These are phyloP conservation scores for Saitozyma sp. DNA, from an alignment of 768 basidiomycete species.

Conservation along the genomic window DNA sequence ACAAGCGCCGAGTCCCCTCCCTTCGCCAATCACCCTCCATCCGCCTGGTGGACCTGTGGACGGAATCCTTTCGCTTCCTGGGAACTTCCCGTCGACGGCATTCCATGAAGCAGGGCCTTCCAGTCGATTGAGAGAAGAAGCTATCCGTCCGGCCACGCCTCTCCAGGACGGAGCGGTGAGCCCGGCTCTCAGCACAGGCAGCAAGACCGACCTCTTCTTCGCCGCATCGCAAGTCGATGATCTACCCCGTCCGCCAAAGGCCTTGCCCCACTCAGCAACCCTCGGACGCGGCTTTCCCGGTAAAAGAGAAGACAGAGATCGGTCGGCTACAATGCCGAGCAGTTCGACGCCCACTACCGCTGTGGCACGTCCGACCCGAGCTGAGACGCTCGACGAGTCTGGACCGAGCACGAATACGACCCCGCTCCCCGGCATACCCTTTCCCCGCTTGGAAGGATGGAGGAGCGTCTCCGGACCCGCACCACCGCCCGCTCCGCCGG, in stretches of 20 bases:
- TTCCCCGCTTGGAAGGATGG: too few species aligned
- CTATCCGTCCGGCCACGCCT: neutral
- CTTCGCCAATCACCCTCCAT: conserved; percentile 9
- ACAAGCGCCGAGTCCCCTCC: conserved; percentile 9
- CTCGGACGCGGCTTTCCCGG: conserved; percentile 1
- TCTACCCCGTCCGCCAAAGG: conserved; percentile 45
- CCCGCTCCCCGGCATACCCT: too few species aligned
- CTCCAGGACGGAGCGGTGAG: conserved; percentile 20
- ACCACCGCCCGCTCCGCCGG: too few species aligned
- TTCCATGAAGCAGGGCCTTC: neutral
- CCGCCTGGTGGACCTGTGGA: neutral
- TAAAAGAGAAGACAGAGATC: conserved; percentile 7
- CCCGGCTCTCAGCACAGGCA: conserved; percentile 34
- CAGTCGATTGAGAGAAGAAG: conserved; percentile 6
- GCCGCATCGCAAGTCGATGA: conserved; percentile 21
- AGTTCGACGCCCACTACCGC: conserved; percentile 8
- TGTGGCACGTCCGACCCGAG: too few species aligned
- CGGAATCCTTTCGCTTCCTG: neutral
- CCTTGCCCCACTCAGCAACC: conserved; percentile 15
- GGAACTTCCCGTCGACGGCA: neutral
- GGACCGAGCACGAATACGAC: too few species aligned
- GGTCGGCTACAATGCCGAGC: conserved; percentile 12
- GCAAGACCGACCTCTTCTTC: conserved; percentile 50
- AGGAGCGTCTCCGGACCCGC: too few species aligned
- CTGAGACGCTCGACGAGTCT: too few species aligned